phyloP scores from a whole-genome alignment of 768 basidiomycete species.

The Russula vinacea region DNA sequence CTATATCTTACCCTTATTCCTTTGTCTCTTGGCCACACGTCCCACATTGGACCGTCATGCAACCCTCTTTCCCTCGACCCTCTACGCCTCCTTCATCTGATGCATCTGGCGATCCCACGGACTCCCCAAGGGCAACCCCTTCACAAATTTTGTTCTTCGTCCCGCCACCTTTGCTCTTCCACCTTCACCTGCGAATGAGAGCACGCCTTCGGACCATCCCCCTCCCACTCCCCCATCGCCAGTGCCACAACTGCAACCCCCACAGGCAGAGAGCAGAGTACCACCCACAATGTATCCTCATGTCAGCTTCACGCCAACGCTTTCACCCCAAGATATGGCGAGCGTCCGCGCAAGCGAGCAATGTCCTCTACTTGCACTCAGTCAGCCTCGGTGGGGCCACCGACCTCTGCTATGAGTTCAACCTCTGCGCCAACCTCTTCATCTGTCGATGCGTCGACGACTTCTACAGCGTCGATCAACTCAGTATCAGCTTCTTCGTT shows the following conservation, averaged over 20 bases:
- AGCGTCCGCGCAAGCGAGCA: slow-evolving; percentile 6
- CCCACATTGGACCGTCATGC: slow-evolving; percentile 6
- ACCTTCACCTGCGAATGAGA: slow-evolving; percentile 7
- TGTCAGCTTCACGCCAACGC: slow-evolving; percentile 14
- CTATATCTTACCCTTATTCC: slow-evolving; percentile 4
- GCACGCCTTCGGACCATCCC: slow-evolving; percentile 1
- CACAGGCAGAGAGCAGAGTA: slow-evolving; percentile 1
- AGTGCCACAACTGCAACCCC: neutral
- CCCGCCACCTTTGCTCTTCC: slow-evolving; percentile 12
- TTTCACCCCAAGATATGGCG: slow-evolving; percentile 13
- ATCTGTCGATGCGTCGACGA: neutral
- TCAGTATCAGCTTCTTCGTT: neutral
- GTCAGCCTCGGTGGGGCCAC: neutral
- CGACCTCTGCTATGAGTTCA: neutral
- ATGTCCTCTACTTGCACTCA: neutral
- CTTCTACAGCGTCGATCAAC: neutral
- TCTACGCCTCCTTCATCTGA: slow-evolving; percentile 9
- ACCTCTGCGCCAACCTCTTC: neutral
- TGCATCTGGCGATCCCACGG: neutral
- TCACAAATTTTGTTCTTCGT: slow-evolving; percentile 12
- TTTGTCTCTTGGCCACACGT: slow-evolving; percentile 3
- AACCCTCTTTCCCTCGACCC: neutral
- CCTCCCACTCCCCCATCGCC: slow-evolving; percentile 10
- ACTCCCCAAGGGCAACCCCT: neutral
- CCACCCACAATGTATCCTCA: slow-evolving; percentile 8